These are phyloP conservation scores for Monsonia emarginata DNA, from an alignment of 441 rosid species.

Conservation along the genomic window DNA sequence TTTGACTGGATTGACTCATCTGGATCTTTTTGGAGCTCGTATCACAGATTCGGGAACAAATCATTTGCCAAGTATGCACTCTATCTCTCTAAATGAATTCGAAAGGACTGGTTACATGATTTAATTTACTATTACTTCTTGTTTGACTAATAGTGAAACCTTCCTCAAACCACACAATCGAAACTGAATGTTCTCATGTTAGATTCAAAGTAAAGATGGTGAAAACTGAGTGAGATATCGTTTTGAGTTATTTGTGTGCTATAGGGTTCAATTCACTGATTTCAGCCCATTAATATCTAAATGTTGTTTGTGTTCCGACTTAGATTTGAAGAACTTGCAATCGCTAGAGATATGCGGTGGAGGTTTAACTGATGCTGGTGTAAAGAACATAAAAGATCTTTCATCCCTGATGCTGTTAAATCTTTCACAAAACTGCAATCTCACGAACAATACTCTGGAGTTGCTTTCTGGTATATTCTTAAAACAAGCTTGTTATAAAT, in stretches of 20 bases:
- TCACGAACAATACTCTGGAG: constrained; percentile 79
- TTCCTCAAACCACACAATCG: too few relatives aligned
- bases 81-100: too few relatives aligned
- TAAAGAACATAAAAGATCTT: constrained; percentile 76
- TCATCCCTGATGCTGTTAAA: constrained; percentile 56
- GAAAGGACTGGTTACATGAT: too few relatives aligned
- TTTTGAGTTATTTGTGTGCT: too few relatives aligned
- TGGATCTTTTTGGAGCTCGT: constrained; percentile 85
- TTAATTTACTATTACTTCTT: too few relatives aligned
- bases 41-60: constrained; percentile 70
- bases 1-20: constrained; percentile 69
- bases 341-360: constrained; percentile 92
- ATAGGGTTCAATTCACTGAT: too few relatives aligned
- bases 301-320: neutral
- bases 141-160: too few relatives aligned
- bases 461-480: constrained; percentile 65
- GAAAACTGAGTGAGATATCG: too few relatives aligned
- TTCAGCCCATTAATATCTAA: too few relatives aligned
- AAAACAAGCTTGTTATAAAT: too few relatives aligned
- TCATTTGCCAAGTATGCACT: constrained; percentile 58
- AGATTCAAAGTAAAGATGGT: too few relatives aligned
- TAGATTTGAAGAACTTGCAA: constrained; percentile 68
- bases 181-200: too few relatives aligned
- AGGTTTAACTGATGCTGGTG: constrained; percentile 79
- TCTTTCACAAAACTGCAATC: constrained; percentile 75